A percentile compares a stretch with the other conserved stretches of the same genome.
Conservation (phyloP, 2,329 filamentous ascomycete genomes). For the Clonostachys rosea region DNA sequence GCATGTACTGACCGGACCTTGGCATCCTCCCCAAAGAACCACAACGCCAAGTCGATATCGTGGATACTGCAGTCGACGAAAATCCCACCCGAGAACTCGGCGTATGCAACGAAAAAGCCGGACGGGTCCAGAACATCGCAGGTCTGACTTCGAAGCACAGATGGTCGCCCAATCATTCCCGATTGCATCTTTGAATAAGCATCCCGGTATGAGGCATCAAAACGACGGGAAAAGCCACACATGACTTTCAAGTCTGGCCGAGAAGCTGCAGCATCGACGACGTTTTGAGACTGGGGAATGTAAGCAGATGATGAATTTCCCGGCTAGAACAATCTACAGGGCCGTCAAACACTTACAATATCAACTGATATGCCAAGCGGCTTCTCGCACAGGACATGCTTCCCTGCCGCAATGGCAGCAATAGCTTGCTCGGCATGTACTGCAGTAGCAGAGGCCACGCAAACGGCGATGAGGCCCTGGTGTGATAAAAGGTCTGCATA, state of each 20-base stretch:
- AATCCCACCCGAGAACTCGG: conserved; percentile 60
- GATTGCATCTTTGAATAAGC: conserved; percentile 45
- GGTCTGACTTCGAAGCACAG: conserved; percentile 61
- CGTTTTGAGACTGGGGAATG: conserved; percentile 50
- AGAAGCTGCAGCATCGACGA: conserved; percentile 54
- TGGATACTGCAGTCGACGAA: conserved; percentile 70
- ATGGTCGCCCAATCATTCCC: conserved; percentile 56
- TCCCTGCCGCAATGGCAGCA: conserved; percentile 45
- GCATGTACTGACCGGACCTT: conserved; percentile 21
- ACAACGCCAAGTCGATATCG: conserved; percentile 46
- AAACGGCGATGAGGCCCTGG: conserved; percentile 38
- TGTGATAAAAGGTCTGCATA: conserved; percentile 37
- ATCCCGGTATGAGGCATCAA: conserved; percentile 62
- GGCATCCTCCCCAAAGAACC: conserved; percentile 23
- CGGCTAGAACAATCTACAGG: conserved; percentile 45
- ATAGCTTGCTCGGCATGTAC: conserved; percentile 54
- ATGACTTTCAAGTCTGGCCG: conserved; percentile 60
- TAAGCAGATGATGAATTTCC: neutral
- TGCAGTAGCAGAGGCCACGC: conserved; percentile 36
- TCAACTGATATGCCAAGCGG: conserved; percentile 54
- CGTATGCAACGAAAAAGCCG: conserved; percentile 66
- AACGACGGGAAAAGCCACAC: conserved; percentile 34
- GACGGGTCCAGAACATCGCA: conserved; percentile 63
- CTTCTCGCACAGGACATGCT: conserved; percentile 57
- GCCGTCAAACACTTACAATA: conserved; percentile 35